These are phyloP conservation scores for Tetragonia tetragonoides DNA, from an alignment of 148 eudicot species.

Conservation along the genomic window DNA sequence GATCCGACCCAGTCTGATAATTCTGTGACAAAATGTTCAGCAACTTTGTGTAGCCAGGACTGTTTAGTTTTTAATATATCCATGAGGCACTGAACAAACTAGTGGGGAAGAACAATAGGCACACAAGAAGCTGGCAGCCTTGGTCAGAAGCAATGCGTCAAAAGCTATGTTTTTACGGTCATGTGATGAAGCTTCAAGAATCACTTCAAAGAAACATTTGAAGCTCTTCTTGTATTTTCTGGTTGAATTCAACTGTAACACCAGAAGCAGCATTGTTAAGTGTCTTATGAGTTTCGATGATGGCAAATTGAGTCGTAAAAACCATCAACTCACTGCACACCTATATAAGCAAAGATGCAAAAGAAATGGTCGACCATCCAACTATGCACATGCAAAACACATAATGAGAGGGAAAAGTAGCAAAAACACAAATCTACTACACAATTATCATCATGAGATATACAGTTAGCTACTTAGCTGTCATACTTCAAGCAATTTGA, in stretches of 20 bases:
- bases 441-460: background rate
- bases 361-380: background rate
- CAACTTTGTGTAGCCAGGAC: constrained; percentile 86
- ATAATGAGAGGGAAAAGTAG: background rate
- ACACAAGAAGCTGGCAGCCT: constrained; percentile 74
- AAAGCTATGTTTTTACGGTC: constrained; percentile 88
- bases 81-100: constrained; percentile 81
- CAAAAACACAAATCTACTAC: background rate
- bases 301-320: background rate
- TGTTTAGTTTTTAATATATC: constrained; percentile 74
- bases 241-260: constrained; percentile 54
- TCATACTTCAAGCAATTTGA: background rate
- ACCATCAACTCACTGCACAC: background rate
- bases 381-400: background rate
- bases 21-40: constrained; percentile 67
- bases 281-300: background rate
- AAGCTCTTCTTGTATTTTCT: constrained; percentile 86
- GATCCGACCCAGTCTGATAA: constrained; percentile 59
- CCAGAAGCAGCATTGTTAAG: constrained; percentile 1
- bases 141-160: constrained; percentile 74
- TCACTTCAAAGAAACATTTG: constrained; percentile 57
- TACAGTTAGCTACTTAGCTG: background rate
- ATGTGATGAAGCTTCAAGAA: constrained; percentile 85
- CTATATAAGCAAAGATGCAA: background rate
- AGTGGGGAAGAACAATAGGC: constrained; percentile 61